Evolutionary conservation across 2,329 filamentous ascomycete genomes (phyloP), one percentile per base, ranked within the genome.

Genomic region (Fonsecaea multimorphosa): DNA sequence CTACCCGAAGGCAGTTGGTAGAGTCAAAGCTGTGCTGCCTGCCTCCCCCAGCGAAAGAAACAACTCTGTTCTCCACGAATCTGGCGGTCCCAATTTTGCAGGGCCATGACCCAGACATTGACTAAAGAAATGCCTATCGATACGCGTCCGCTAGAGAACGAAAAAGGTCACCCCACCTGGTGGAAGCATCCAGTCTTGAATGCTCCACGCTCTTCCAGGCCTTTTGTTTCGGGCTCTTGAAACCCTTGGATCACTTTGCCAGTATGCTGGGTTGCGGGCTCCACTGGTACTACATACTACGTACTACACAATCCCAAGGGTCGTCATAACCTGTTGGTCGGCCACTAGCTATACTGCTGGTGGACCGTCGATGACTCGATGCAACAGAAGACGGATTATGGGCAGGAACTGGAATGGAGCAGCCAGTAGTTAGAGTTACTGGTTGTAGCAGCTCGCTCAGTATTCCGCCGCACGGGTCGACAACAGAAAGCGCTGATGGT

Each of bases 361-460:
- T 60, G 64, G 60, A 58, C 36, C 57, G 27, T 58, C 31, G 7
- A 66, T 56, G 64, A 64, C 53, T 58, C 61, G 58, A 62, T 65
- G 63, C 63, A 61, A 65, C 58, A 34, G 38, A 51, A 61, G 57
- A 61, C 57, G 58, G 62, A 36, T 27, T 38, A 12, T 8, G 24
- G 16, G 11, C 19, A 31, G 22, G 22, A 29, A 57, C 34, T 19
- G 56, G 44, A 34, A 22, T 38, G 16, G 19, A n/a, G 16, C 24
- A 31, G 24, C 9, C 38, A 44, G n/a, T 22, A 31, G 29, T 3
- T 31, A 31, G 29, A 4, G 29, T 3, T 31, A 6, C 14, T 40
- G 38, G 38, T 34, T 2, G 6, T 34, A 34, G 38, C 38, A 40
- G 38, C 8, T 5, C 38, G 8, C 38, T 40, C 38, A 40, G 8